Evolutionary conservation across 805 yeast species (phyloP), one percentile per base, ranked within the genome.

Genomic region (Monosporozyma aquatica): DNA sequence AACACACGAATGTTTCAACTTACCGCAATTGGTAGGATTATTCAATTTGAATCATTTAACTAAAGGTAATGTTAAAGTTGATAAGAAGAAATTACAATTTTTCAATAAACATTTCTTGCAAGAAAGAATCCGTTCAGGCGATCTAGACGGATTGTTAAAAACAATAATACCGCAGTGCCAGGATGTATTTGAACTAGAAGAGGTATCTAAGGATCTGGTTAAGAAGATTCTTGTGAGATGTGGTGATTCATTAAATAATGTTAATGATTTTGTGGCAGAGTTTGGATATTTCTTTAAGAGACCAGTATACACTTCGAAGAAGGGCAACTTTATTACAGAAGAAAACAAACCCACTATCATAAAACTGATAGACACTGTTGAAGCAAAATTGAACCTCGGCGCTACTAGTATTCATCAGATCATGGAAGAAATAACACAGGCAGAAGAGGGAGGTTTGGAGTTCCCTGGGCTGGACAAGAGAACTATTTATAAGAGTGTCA

Each of bases 1-100:
- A 21, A 56, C 62, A 0, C 71, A 69, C 40, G 90, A 81, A 53
- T 64, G 77, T 6, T 71, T 74, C 63, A 52, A 62, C 0, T 53
- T 82, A 46, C 49, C 67, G 1, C 76, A 82, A 26, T 61, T 89
- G 42, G 74, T 69, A 10, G 47, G 67, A 22, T 46, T 59, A 20
- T 92, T 92, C 57, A 68, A 77, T 13, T 57, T 87, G 29, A 78
- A 79, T 43, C 79, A 83, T 20, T 69, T 92, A 51, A 90, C 97
- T 10, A 87, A 78, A 54, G 97, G 98, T 1, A 89, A 89, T 63
- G 94, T 95, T 13, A 90, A 87, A 58, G 96, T 92, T 6, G 87
- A 84, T 49, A 79, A 77, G 45, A 71, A 73, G 42, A 90, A 92
- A 60, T 69, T 92, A 42, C 67, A 70, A 50, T 84, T 66, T 58